Base-by-base conservation (phyloP, 805 yeast genomes). In the Starmerella apis region DNA sequence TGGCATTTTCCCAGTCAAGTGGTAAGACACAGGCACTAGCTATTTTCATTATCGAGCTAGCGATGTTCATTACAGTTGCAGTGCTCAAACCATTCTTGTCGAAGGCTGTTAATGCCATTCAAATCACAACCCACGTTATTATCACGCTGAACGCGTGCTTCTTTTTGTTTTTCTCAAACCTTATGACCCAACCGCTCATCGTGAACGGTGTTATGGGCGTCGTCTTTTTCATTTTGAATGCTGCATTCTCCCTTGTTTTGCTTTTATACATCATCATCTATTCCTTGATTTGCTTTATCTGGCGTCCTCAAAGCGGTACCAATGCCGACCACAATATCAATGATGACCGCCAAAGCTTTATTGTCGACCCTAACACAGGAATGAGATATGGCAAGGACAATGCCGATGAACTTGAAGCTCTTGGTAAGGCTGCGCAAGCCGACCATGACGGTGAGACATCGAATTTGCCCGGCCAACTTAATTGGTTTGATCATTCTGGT, bases 151-250 rank as follows among this genome's bases (percentile, higher is more conserved):
- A 88, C 67, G 84, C 96, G 30, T 80, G 86, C 66, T 73, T 88
- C 55, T 88, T 86, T 70, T 63, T 85, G 56, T 88, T 88, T 71
- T 88, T 86, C 63, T 84, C 95, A 3, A 81, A 83, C 61, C 69
- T 88, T 55, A 86, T 84, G 68, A 80, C 81, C 46, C 95, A 87
- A 68, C 80, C 86, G 8, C 80, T 79, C 19, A 75, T 77, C 8
- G 96, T 85, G 11, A 71, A 80, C 13, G 81, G 95, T 1, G 77
- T 88, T 49, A 85, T 88, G 95, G 96, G 94, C 0, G 83, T 94
- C 79, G 73, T 88, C 1, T 88, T 85, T 68, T 88, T 88, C 65
- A 74, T 88, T 50, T 65, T 88, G 64, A 88, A 88, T 65, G 96
- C 96, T 6, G 94, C 90, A 4, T 87, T 84, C 62, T 79, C 95